Percentiles rank a stretch among this genome's conserved stretches.
Conservation (phyloP, 169 alveolate genomes). For the Cryptosporidium muris region DNA sequence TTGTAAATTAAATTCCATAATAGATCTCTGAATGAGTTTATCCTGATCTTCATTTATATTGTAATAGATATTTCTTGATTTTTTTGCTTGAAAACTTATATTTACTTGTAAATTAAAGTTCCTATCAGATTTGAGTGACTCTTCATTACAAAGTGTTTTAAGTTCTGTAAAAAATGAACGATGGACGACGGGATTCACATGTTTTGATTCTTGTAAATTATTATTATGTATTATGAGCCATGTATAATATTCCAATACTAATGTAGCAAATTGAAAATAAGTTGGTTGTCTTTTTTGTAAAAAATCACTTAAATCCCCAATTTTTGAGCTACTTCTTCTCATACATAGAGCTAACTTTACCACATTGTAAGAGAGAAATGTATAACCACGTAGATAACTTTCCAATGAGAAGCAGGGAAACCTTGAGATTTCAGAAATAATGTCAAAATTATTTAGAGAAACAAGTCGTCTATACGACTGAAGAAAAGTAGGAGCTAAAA, state of each 20-base stretch:
- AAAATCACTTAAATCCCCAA: neutral
- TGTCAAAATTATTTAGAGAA: neutral
- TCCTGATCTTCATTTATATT: slow-evolving; percentile 12
- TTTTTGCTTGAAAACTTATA: neutral
- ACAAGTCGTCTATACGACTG: neutral
- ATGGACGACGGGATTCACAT: neutral
- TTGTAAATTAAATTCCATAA: neutral
- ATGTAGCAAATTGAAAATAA: slow-evolving; percentile 20
- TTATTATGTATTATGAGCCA: slow-evolving; percentile 8
- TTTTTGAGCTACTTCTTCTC: neutral
- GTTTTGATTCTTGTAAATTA: neutral
- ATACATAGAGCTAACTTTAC: slow-evolving; percentile 36
- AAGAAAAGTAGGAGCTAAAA: neutral
- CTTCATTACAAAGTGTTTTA: neutral
- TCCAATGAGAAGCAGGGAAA: slow-evolving; percentile 33
- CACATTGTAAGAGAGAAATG: slow-evolving; percentile 23
- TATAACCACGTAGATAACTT: slow-evolving; percentile 16
- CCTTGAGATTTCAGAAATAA: neutral
- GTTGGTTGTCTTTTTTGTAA: neutral
- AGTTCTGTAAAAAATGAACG: neutral
- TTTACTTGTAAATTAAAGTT: neutral
- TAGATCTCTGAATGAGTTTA: neutral
- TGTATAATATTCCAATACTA: slow-evolving; percentile 3
- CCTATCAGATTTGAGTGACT: neutral
- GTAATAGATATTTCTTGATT: slow-evolving; percentile 6